phyloP scores from a whole-genome alignment of 192 early-diverging fungal genomes.

The Podila clonocystis region DNA sequence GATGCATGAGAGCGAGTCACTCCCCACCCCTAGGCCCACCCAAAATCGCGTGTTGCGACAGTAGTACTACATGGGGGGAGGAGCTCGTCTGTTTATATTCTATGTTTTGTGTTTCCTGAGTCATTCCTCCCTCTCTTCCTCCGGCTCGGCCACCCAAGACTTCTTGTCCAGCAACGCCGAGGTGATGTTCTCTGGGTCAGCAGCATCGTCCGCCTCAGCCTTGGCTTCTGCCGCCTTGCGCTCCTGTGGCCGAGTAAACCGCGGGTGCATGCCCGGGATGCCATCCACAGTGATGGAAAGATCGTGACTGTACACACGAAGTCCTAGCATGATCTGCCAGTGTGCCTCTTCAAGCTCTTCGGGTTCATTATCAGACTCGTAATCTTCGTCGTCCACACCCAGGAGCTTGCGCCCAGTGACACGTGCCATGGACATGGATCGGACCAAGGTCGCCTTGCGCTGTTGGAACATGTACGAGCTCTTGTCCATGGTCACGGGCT shows the following conservation, averaged over 20 bases:
- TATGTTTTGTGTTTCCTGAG: not conserved
- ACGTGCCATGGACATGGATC: conserved; percentile 36
- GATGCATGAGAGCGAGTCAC: no score
- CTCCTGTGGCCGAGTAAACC: not conserved
- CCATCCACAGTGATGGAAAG: conserved; percentile 11
- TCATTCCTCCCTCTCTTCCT: not conserved
- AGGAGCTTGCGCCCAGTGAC: conserved; percentile 30
- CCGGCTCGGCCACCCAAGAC: conserved; percentile 17
- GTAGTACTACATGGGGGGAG: not conserved
- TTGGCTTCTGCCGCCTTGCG: not conserved
- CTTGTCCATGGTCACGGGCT: conserved; percentile 50
- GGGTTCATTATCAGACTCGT: conserved; percentile 12
- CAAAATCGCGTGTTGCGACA: no score
- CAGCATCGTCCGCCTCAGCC: not conserved
- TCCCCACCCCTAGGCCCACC: no score
- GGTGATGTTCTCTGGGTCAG: conserved; percentile 19
- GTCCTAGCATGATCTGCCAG: conserved; percentile 51
- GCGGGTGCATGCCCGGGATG: conserved; percentile 19
- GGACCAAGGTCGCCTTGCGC: conserved; percentile 32
- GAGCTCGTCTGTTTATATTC: not conserved
- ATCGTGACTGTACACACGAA: conserved; percentile 51
- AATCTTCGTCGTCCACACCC: conserved; percentile 51
- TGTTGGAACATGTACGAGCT: conserved; percentile 44
- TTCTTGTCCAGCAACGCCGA: conserved; percentile 36
- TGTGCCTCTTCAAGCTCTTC: conserved; percentile 18